Percentiles rank a stretch among this genome's conserved stretches.
Conservation (phyloP, 2,329 filamentous ascomycete species). For the Shiraia sp. region DNA sequence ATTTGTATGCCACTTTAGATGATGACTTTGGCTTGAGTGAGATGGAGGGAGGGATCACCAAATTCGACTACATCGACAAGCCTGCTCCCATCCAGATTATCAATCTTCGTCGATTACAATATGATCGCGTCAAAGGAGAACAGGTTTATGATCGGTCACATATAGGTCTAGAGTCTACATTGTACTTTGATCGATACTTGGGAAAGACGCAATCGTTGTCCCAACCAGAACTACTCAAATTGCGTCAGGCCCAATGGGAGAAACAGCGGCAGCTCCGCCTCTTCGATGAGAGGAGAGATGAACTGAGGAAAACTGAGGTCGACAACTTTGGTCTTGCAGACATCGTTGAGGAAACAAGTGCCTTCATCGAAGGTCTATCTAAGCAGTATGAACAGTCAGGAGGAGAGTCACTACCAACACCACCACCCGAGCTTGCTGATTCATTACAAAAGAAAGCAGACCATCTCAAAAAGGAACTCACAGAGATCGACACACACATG, state of each 20-base stretch:
- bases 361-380: conserved; percentile 23
- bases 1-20: conserved; percentile 83
- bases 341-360: conserved; percentile 36
- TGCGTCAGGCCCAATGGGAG: conserved; percentile 73
- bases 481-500: conserved; percentile 45
- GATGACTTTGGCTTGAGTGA: conserved; percentile 81
- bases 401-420: conserved; percentile 15
- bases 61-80: conserved; percentile 52
- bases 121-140: conserved; percentile 57
- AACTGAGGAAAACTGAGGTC: conserved; percentile 45
- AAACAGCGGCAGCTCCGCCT: conserved; percentile 67
- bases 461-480: conserved; percentile 28
- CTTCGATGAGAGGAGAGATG: conserved; percentile 54
- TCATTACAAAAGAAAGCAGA: conserved; percentile 25
- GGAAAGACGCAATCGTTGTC: conserved; percentile 31
- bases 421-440: conserved; percentile 24
- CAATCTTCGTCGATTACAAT: conserved; percentile 81
- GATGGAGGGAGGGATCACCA: conserved; percentile 51
- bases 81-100: conserved; percentile 86
- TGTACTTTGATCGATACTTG: conserved; percentile 86
- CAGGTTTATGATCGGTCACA: conserved; percentile 59
- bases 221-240: conserved; percentile 58
- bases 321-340: conserved; percentile 31
- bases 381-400: conserved; percentile 10
- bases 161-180: conserved; percentile 75